Conservation (phyloP, 2,329 filamentous ascomycete genomes). For the Aureobasidium sp. region DNA sequence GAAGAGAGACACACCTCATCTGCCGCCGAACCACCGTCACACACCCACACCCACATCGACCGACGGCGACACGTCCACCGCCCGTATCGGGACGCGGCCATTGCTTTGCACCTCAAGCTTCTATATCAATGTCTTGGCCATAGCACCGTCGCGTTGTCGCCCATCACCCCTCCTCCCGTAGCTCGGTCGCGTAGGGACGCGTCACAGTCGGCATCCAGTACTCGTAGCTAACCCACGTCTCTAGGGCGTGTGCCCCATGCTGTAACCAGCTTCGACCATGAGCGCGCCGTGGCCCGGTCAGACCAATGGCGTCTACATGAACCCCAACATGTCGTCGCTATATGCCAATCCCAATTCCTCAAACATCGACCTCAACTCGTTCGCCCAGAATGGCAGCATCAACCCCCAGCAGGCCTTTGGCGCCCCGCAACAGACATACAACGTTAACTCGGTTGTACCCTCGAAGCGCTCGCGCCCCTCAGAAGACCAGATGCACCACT, state of each 20-base stretch:
- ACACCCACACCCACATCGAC: background rate
- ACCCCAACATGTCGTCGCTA: constrained; percentile 15
- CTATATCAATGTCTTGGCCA: background rate
- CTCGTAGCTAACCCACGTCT: background rate
- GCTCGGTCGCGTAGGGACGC: constrained; percentile 1
- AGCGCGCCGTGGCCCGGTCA: constrained; percentile 15
- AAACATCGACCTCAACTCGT: constrained; percentile 35
- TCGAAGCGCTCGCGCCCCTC: constrained; percentile 76
- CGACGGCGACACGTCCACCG: background rate
- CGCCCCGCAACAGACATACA: constrained; percentile 59
- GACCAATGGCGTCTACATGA: constrained; percentile 17
- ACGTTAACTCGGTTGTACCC: constrained; percentile 77
- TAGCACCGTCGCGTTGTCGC: background rate
- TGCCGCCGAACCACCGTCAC: background rate
- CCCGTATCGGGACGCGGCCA: background rate
- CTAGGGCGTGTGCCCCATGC: constrained; percentile 11
- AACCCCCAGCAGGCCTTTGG: constrained; percentile 73
- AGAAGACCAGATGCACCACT: constrained; percentile 63
- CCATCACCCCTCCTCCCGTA: background rate
- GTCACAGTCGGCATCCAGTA: constrained; percentile 1
- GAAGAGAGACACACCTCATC: background rate
- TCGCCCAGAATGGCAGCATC: constrained; percentile 64
- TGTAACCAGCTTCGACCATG: constrained; percentile 14
- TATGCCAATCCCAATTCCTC: constrained; percentile 17
- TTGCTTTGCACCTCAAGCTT: background rate